Percentiles rank a stretch among this genome's conserved stretches.
These are phyloP conservation scores for Penicillium mononematosum DNA, from an alignment of 495 filamentous ascomycete species.

Conservation along the genomic window DNA sequence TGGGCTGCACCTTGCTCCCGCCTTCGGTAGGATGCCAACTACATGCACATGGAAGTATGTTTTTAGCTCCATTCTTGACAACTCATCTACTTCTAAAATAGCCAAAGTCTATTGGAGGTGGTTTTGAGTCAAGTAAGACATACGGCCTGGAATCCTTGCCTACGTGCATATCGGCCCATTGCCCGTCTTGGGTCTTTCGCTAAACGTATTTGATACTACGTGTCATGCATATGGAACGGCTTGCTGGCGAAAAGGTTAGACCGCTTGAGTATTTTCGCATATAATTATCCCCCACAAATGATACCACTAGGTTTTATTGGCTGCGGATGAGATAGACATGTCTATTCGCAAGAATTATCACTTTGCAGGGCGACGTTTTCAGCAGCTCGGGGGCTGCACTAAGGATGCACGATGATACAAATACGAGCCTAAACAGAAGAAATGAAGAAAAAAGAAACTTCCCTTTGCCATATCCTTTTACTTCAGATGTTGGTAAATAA, in stretches of 20 bases:
- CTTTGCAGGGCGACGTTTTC: background rate
- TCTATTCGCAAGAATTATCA: background rate
- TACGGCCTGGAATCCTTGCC: background rate
- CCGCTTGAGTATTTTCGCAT: conserved; percentile 17
- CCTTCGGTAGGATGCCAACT: background rate
- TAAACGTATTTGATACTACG: conserved; percentile 2
- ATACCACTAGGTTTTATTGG: background rate
- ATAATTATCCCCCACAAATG: conserved; percentile 12
- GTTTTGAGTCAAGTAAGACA: background rate
- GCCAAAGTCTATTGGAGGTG: background rate
- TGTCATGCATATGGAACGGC: conserved; percentile 8
- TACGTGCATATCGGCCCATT: background rate
- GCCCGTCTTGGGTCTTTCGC: background rate
- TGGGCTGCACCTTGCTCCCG: conserved; percentile 3
- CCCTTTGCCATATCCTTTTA: background rate
- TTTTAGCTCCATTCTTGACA: background rate
- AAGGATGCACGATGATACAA: background rate
- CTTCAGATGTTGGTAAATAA: background rate
- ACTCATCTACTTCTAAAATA: background rate
- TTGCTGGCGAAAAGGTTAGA: conserved; percentile 1
- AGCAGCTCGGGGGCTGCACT: background rate
- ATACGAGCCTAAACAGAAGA: background rate
- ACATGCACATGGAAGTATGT: background rate
- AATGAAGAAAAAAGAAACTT: background rate
- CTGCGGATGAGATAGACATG: background rate